Evolutionary conservation across 208 protist species (phyloP).

Genomic region (Crithidia expoeki): DNA sequence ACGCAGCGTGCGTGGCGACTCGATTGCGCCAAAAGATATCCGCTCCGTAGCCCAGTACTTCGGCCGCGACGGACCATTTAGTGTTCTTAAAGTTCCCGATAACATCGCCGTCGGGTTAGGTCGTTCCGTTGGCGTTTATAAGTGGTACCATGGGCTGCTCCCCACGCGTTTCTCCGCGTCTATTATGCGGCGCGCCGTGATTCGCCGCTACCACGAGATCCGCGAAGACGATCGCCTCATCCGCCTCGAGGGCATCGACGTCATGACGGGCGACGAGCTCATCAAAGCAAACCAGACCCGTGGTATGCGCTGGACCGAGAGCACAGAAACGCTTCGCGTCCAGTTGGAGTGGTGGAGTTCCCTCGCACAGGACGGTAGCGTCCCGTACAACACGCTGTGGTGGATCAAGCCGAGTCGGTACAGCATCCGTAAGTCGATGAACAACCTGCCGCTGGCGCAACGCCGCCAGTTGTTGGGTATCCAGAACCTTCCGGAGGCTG

Average conservation of each 20-base stretch:
- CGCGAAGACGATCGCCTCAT: constrained; percentile 87
- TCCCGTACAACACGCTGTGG: constrained; percentile 91
- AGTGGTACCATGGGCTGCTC: constrained; percentile 75
- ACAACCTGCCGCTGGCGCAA: constrained; percentile 76
- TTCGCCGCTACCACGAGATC: constrained; percentile 79
- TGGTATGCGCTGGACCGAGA: constrained; percentile 90
- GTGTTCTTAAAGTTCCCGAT: constrained; percentile 82
- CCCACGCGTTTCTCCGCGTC: constrained; percentile 64
- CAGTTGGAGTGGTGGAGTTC: constrained; percentile 90
- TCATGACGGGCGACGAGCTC: constrained; percentile 79
- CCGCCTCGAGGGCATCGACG: constrained; percentile 77
- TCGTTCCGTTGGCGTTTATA: constrained; percentile 72
- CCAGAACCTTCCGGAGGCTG: constrained; percentile 82
- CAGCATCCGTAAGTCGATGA: constrained; percentile 86
- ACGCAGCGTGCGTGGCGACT: constrained; percentile 67
- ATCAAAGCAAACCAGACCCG: constrained; percentile 85
- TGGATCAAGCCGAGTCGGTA: constrained; percentile 90
- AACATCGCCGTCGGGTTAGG: constrained; percentile 74
- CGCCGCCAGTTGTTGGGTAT: constrained; percentile 89
- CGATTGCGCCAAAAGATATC: constrained; percentile 81
- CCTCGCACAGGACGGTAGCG: constrained; percentile 71
- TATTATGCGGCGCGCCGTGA: constrained; percentile 67
- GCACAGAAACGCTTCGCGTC: constrained; percentile 76
- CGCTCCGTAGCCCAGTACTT: constrained; percentile 79
- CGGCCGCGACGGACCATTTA: constrained; percentile 78